These are phyloP conservation scores for Capronia epimyces DNA, from an alignment of 2,329 filamentous ascomycete species.

Conservation along the genomic window DNA sequence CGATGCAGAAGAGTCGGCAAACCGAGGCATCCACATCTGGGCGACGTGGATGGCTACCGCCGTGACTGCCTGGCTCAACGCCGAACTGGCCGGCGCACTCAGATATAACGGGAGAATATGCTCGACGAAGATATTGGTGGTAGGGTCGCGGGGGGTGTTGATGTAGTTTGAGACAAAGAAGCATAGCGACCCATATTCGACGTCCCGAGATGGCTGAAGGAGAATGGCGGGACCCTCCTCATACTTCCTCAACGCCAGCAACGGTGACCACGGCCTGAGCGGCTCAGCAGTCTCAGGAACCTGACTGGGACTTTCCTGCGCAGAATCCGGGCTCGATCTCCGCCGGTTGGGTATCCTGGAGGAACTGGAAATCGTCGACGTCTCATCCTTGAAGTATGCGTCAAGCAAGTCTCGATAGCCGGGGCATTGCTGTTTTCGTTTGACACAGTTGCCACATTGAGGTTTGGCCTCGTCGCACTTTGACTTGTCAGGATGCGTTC, in stretches of 20 bases:
- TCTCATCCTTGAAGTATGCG: slow-evolving; percentile 19
- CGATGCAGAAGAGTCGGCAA: slow-evolving; percentile 13
- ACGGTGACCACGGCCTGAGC: neutral
- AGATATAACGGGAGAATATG: slow-evolving; percentile 21
- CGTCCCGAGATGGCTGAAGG: slow-evolving; percentile 11
- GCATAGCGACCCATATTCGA: slow-evolving; percentile 13
- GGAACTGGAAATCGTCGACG: neutral
- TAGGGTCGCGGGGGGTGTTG: slow-evolving; percentile 21
- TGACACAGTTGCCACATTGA: slow-evolving; percentile 20
- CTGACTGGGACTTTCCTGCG: neutral
- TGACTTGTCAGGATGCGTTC: slow-evolving; percentile 1
- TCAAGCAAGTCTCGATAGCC: slow-evolving; percentile 21
- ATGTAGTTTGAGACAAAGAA: slow-evolving; percentile 25
- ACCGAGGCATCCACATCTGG: slow-evolving; percentile 18
- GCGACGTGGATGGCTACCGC: slow-evolving; percentile 19
- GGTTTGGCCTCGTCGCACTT: slow-evolving; percentile 21
- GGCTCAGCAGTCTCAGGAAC: neutral
- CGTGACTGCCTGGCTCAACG: slow-evolving; percentile 12
- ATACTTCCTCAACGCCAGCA: neutral
- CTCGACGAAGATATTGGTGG: slow-evolving; percentile 24
- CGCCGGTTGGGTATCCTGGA: slow-evolving; percentile 7
- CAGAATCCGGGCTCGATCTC: neutral
- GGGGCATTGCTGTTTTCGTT: slow-evolving; percentile 15
- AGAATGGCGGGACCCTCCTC: neutral
- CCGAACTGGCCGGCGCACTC: slow-evolving; percentile 10